A percentile compares a stretch with the other conserved stretches of the same genome.
phyloP scores from a whole-genome alignment of 768 basidiomycete genomes.

The Tephrocybe sp. region DNA sequence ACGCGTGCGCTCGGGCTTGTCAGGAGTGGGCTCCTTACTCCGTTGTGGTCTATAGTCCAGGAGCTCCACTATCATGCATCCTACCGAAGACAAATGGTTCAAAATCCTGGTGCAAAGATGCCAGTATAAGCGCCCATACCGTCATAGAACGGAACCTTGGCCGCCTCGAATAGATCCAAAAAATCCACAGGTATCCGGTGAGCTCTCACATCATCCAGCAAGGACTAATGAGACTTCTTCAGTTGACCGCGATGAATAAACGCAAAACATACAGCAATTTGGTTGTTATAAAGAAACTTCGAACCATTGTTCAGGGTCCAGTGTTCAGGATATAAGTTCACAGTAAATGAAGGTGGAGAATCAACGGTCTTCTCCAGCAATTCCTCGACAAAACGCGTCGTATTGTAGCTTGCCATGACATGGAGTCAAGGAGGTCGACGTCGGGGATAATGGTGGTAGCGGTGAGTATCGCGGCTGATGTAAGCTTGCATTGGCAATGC shows the following conservation, averaged over 20 bases:
- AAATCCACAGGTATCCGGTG: constrained; percentile 86
- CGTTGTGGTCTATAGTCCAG: constrained; percentile 69
- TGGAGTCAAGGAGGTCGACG: constrained; percentile 12
- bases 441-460: constrained; percentile 11
- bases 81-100: constrained; percentile 32
- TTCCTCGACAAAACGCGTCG: constrained; percentile 60
- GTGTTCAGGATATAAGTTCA: constrained; percentile 75
- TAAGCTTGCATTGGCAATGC: constrained; percentile 11
- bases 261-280: constrained; percentile 52
- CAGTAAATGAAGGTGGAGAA: constrained; percentile 70
- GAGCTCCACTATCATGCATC: constrained; percentile 84
- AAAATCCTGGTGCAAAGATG: neutral
- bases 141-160: constrained; percentile 78
- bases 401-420: constrained; percentile 71
- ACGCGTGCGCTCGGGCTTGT: constrained; percentile 60
- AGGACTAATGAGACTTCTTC: constrained; percentile 41
- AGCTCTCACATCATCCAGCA: constrained; percentile 81
- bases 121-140: constrained; percentile 41
- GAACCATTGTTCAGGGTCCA: constrained; percentile 82
- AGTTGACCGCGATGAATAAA: neutral
- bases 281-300: constrained; percentile 81
- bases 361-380: constrained; percentile 55
- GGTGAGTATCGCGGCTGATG: constrained; percentile 14
- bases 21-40: constrained; percentile 53
- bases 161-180: constrained; percentile 73